phyloP scores from a whole-genome alignment of 768 basidiomycete genomes.

The Podaxis sp. region DNA sequence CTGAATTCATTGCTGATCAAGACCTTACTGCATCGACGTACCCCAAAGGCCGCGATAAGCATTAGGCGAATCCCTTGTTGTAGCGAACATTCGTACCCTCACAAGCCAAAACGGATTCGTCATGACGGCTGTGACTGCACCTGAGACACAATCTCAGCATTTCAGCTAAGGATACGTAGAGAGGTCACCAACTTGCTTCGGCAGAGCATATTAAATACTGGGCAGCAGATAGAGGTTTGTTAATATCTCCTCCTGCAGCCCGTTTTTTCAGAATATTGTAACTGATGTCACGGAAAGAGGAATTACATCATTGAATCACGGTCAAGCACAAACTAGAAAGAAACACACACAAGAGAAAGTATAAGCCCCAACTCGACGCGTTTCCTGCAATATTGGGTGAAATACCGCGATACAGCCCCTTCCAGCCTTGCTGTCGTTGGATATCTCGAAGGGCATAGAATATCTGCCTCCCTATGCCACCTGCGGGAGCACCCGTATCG shows the following conservation, averaged over 20 bases:
- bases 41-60: conserved; percentile 83
- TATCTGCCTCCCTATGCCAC: conserved; percentile 70
- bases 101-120: conserved; percentile 99
- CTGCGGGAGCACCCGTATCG: conserved; percentile 60
- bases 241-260: conserved; percentile 66
- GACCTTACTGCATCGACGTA: conserved; percentile 35
- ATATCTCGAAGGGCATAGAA: conserved; percentile 76
- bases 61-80: conserved; percentile 57
- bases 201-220: conserved; percentile 89
- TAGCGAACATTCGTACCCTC: conserved; percentile 95
- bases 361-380: conserved; percentile 95
- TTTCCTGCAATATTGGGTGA: conserved; percentile 92
- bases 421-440: conserved; percentile 71
- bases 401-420: conserved; percentile 88
- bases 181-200: conserved; percentile 83
- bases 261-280: conserved; percentile 92
- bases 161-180: conserved; percentile 14
- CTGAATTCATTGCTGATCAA: conserved; percentile 3
- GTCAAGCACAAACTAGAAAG: conserved; percentile 3
- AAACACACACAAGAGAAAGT: conserved; percentile 89
- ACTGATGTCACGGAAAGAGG: conserved; percentile 38
- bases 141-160: conserved; percentile 38
- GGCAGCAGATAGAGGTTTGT: conserved; percentile 66
- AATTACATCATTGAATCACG: neutral
- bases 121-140: conserved; percentile 88